A percentile compares a stretch with the other conserved stretches of the same genome.
Conservation (phyloP, 106 monocot genomes). For the Chionographis japonica region DNA sequence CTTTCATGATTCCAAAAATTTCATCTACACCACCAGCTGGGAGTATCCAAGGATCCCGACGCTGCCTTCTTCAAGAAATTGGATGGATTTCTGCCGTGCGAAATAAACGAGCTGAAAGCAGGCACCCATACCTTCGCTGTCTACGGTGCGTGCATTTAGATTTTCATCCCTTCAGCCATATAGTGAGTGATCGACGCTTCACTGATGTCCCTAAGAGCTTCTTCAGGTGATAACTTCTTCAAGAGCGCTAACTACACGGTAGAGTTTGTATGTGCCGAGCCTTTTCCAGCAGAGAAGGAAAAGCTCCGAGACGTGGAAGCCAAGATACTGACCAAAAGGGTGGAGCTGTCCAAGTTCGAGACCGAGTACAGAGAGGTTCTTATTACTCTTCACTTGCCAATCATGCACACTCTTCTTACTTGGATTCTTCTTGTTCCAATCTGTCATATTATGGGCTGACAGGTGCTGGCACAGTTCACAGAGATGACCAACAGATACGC, state of each 20-base stretch:
- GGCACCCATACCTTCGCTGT: conserved; percentile 96
- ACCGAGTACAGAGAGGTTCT: conserved; percentile 83
- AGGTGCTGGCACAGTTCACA: conserved; percentile 90
- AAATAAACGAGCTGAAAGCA: conserved; percentile 90
- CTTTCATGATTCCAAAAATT: background rate
- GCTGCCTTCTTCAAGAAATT: conserved; percentile 86
- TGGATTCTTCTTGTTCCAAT: conserved; percentile 5
- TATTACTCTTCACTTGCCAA: background rate
- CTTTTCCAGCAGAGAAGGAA: conserved; percentile 71
- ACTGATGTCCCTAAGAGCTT: background rate
- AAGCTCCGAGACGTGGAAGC: conserved; percentile 76
- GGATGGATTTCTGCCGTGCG: conserved; percentile 97
- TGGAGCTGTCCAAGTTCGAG: conserved; percentile 93
- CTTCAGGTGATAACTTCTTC: conserved; percentile 91
- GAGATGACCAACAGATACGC: conserved; percentile 92
- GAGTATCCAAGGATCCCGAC: conserved; percentile 73
- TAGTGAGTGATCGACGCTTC: background rate
- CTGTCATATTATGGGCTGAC: background rate
- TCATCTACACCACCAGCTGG: conserved; percentile 26
- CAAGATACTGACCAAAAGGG: conserved; percentile 69
- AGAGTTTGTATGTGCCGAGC: conserved; percentile 73
- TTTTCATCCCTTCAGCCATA: background rate
- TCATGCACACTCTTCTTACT: background rate
- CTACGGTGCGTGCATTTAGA: conserved; percentile 54
- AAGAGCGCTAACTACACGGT: conserved; percentile 80